Evolutionary conservation across 2,329 filamentous ascomycete genomes (phyloP), one percentile per base, ranked within the genome.

Genomic region (Diaporthe nobilis): DNA sequence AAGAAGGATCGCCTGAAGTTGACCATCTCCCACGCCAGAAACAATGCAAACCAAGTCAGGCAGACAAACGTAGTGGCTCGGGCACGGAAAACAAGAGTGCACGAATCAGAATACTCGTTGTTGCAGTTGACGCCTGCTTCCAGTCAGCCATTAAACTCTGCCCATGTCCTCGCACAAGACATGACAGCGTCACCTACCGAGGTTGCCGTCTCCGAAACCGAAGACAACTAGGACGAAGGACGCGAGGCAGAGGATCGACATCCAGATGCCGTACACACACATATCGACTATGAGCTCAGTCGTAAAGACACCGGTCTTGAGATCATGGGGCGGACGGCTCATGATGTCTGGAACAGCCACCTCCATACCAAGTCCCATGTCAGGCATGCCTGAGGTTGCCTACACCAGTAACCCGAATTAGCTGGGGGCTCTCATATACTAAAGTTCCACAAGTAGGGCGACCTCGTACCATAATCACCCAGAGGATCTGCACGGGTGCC

Each of bases 11-110:
- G 53, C 15, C 53, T 57, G 25, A 57, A 57, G 22, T 34, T 57
- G 25, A 57, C 53, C 53, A 57, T 57, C 53, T 57, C 53, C 53
- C 53, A 57, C 12, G 53, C 53, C 25, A 57, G 53, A 28, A 57
- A 57, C 2, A 57, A 17, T 4, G 53, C 53, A 17, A 57, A 57
- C 53, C 53, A 57, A 28, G 53, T 57, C 28, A 57, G 8, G 53
- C 53, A 57, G 22, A 57, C 53, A 28, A 55, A 55, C 5, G 53
- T 55, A 1, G 53, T 55, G n/a, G 53, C 53, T 15, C 53, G 53
- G 53, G 53, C 53, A 3, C 53, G 53, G 53, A 55, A 55, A 4
- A 55, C 53, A 31, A 55, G 53, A 55, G 25, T 55, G 28, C 53
- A 55, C 13, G 53, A 55, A 28, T 55, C 53, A 20, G 25, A 6